Base-by-base conservation (phyloP, 345 rosid genomes). In the Aquilaria malaccensis region DNA sequence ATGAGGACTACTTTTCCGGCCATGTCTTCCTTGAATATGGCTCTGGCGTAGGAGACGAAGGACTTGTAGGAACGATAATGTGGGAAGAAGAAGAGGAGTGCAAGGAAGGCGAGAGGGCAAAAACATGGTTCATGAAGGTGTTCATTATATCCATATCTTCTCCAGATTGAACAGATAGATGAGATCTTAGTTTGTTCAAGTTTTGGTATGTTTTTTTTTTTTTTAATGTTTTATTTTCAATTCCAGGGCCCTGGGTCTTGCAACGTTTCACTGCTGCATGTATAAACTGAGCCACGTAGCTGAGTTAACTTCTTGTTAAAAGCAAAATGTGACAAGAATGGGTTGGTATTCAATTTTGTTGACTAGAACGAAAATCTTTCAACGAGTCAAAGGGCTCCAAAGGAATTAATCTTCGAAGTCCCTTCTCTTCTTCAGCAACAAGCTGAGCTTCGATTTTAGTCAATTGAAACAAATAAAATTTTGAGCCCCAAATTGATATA, bases 1-100 rank as follows among this genome's bases (percentile, higher is more conserved):
- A 84, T 77, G 50, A 86, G 74, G 45, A 83, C 69, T 0, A 84
- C 91, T 81, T 86, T 84, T 52, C 94, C 89, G 22, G 82, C 68
- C 2, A 85, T 70, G 64, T 86, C 70, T 66, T 83, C 82, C 0
- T 58, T 57, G 76, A 73, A 75, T 0, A 81, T 5, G 49, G 67
- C 52, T 31, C 65, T 67, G 52, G 2, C 62, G 32, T 60, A 45
- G 61, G 73, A 68, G 55, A 66, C 31, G 22, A 62, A 65, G 48
- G 56, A 62, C 66, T 76, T 81, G 59, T 78, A 53, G 56, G 70
- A 63, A 22, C 74, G 74, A 60, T 72, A 84, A 10, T 68, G 76
- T 13, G 81, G 83, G 4, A 77, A 69, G 72, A 86, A 58, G 59
- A 75, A 70, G 60, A 73, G 46, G 63, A 79, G 65, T n/a, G 73